Evolutionary conservation across 2,329 filamentous ascomycete species (phyloP).

Genomic region (Paecilomyces sp.): DNA sequence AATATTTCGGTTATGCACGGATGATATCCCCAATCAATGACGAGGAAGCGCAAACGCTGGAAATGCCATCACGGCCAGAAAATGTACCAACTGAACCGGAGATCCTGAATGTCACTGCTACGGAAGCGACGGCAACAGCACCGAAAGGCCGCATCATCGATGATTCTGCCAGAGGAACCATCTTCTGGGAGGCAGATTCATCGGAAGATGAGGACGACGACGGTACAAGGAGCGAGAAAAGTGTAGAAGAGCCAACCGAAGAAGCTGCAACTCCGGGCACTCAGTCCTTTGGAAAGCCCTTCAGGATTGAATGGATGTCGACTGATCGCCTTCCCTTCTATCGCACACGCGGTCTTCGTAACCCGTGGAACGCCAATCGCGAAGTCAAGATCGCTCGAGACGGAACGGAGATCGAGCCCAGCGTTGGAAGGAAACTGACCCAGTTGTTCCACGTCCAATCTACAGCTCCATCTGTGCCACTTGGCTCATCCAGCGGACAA

Average conservation of each 20-base stretch:
- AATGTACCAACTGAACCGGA: conserved; percentile 51
- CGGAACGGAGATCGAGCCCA: conserved; percentile 85
- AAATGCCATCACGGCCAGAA: conserved; percentile 61
- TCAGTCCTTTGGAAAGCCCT: conserved; percentile 83
- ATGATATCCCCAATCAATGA: conserved; percentile 82
- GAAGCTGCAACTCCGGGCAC: conserved; percentile 35
- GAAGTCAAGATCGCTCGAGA: conserved; percentile 96
- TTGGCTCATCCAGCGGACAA: background rate
- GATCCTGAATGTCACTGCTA: conserved; percentile 71
- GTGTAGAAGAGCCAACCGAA: conserved; percentile 42
- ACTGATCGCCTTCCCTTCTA: conserved; percentile 81
- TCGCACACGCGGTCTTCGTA: conserved; percentile 75
- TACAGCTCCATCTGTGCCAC: conserved; percentile 6
- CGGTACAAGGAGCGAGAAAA: conserved; percentile 27
- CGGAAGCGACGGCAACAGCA: conserved; percentile 67
- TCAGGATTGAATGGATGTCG: conserved; percentile 84
- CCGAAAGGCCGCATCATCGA: conserved; percentile 85
- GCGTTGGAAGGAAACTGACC: conserved; percentile 67
- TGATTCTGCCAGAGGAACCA: conserved; percentile 86
- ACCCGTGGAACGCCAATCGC: conserved; percentile 90
- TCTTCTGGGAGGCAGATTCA: conserved; percentile 85
- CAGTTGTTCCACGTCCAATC: conserved; percentile 62
- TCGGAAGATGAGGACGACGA: conserved; percentile 42
- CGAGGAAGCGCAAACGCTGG: conserved; percentile 61
- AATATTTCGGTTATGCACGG: conserved; percentile 90